A percentile compares a stretch with the other conserved stretches of the same genome.
Conservation (phyloP, 2,329 filamentous ascomycete species). For the Sphaerulina vaccinii region DNA sequence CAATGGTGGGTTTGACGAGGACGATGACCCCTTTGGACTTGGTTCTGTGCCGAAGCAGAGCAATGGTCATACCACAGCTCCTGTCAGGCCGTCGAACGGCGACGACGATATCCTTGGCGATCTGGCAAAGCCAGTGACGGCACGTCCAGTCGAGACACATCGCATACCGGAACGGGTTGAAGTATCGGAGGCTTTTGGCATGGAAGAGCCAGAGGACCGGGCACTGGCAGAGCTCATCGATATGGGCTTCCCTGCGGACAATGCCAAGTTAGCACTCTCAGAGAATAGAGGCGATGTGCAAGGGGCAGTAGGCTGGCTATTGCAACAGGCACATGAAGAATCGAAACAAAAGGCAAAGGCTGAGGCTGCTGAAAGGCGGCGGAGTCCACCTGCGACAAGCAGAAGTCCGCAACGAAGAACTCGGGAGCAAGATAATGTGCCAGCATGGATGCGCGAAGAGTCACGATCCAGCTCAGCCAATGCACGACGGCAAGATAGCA, state of each 20-base stretch:
- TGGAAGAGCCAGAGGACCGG: constrained; percentile 52
- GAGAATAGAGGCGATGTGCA: constrained; percentile 83
- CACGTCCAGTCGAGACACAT: constrained; percentile 34
- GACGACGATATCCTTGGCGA: constrained; percentile 62
- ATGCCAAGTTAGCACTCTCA: constrained; percentile 74
- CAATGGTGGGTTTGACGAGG: constrained; percentile 50
- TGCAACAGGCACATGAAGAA: constrained; percentile 87
- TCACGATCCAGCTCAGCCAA: constrained; percentile 48
- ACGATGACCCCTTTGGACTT: constrained; percentile 85
- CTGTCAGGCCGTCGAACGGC: constrained; percentile 16
- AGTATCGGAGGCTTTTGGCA: constrained; percentile 7
- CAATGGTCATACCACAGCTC: constrained; percentile 27
- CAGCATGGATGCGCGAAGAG: constrained; percentile 65
- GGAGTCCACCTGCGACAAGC: constrained; percentile 20
- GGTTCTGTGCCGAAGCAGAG: constrained; percentile 39
- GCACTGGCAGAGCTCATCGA: constrained; percentile 87
- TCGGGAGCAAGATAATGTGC: constrained; percentile 44
- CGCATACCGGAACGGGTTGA: constrained; percentile 5
- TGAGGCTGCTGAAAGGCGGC: constrained; percentile 27
- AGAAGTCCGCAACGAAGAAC: constrained; percentile 27
- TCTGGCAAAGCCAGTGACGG: constrained; percentile 58
- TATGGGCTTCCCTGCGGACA: constrained; percentile 87
- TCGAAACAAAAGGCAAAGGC: constrained; percentile 66
- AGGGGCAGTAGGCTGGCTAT: constrained; percentile 80
- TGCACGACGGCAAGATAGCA: constrained; percentile 52